Percentiles rank a stretch among this genome's conserved stretches.
Evolutionary conservation across 139 green algal genomes (phyloP).

Genomic region (Chlamydomonas eustigma): DNA sequence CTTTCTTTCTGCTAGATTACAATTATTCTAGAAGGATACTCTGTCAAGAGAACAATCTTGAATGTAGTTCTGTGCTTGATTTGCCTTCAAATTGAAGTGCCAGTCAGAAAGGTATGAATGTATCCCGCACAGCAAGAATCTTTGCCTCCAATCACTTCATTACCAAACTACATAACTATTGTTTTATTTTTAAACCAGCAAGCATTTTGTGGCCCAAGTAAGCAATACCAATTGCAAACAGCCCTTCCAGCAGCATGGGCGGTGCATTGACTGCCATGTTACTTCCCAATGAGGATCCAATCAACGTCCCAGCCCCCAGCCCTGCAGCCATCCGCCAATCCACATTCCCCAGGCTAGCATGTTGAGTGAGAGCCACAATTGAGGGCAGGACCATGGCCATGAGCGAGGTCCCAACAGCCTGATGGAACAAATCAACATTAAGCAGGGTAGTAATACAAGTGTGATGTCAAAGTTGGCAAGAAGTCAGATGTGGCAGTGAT

Average conservation of each 20-base stretch:
- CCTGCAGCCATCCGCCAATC: slow-evolving; percentile 59
- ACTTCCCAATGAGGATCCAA: slow-evolving; percentile 40
- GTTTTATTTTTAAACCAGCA: background rate
- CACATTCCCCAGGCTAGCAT: slow-evolving; percentile 68
- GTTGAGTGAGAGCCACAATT: slow-evolving; percentile 47
- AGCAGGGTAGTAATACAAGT: too few species aligned
- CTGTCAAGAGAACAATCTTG: too few species aligned
- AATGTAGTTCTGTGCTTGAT: too few species aligned
- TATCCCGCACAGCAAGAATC: too few species aligned
- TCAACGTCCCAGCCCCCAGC: slow-evolving; percentile 49
- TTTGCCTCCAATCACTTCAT: too few species aligned
- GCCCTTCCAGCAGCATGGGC: slow-evolving; percentile 46
- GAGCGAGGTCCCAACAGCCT: slow-evolving; percentile 60
- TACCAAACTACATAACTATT: too few species aligned
- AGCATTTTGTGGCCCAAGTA: slow-evolving; percentile 60
- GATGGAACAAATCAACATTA: background rate
- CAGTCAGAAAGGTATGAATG: too few species aligned
- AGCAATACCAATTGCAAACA: slow-evolving; percentile 63
- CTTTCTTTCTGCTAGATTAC: too few species aligned
- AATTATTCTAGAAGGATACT: too few species aligned
- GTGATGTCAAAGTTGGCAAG: too few species aligned
- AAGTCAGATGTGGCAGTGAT: too few species aligned
- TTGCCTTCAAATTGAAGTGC: too few species aligned
- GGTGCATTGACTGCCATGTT: slow-evolving; percentile 34
- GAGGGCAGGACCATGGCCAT: slow-evolving; percentile 60